Percentiles rank a stretch among this genome's conserved stretches.
phyloP scores from a whole-genome alignment of 805 yeast species.

The Kluyveromyces siamensis region DNA sequence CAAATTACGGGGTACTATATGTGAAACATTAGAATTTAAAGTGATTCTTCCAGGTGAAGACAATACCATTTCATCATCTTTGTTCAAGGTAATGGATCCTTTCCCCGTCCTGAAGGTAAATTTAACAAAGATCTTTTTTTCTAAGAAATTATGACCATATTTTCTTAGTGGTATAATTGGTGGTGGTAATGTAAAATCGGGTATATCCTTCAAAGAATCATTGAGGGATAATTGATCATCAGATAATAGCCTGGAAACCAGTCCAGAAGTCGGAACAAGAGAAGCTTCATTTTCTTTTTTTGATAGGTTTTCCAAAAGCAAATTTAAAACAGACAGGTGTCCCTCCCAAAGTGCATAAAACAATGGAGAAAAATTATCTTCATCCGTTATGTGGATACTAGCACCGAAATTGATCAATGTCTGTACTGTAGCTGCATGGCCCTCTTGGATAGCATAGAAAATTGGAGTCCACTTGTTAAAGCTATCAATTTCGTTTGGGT shows the following conservation, averaged over 20 bases:
- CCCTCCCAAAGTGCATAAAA: constrained; percentile 95
- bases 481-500: constrained; percentile 71
- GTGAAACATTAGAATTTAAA: constrained; percentile 63
- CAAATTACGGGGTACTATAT: constrained; percentile 81
- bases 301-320: constrained; percentile 35
- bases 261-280: background rate
- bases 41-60: constrained; percentile 77
- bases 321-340: constrained; percentile 70
- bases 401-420: constrained; percentile 72
- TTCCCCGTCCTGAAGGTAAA: constrained; percentile 49
- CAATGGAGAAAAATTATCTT: constrained; percentile 68
- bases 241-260: constrained; percentile 1
- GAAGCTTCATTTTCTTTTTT: background rate
- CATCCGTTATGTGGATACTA: constrained; percentile 57
- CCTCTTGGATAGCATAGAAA: constrained; percentile 82
- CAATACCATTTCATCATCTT: constrained; percentile 32
- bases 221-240: constrained; percentile 5
- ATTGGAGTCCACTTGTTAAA: constrained; percentile 92
- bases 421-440: constrained; percentile 61
- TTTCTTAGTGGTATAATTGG: constrained; percentile 90
- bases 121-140: constrained; percentile 79
- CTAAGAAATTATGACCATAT: constrained; percentile 93
- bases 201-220: constrained; percentile 52
- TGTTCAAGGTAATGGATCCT: constrained; percentile 36
- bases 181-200: constrained; percentile 88